A percentile compares a stretch with the other conserved stretches of the same genome.
Evolutionary conservation across 176 grass and related monocot genomes (phyloP).

Genomic region (Carex littledalei): DNA sequence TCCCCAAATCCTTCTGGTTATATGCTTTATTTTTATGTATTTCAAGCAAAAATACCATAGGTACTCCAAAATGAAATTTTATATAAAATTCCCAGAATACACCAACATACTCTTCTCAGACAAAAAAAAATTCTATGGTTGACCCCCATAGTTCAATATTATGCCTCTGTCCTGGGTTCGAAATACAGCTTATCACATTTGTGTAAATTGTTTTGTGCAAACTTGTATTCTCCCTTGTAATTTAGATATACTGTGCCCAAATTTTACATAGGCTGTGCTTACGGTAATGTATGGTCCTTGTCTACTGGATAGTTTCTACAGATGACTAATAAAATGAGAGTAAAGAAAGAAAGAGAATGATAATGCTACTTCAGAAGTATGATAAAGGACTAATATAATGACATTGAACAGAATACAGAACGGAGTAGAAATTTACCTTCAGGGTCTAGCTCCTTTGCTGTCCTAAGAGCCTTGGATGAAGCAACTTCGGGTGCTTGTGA

Average conservation of each 20-base stretch:
- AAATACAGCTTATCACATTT: neutral
- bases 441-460: constrained; percentile 66
- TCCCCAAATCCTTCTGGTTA: neutral
- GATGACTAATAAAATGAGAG: neutral
- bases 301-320: neutral
- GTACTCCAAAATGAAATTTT: neutral
- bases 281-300: neutral
- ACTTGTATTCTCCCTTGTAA: neutral
- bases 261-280: neutral
- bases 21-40: neutral
- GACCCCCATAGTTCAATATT: neutral
- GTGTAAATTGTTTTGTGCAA: neutral
- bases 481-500: constrained; percentile 69
- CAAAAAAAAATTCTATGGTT: neutral
- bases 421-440: constrained; percentile 42
- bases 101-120: neutral
- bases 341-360: neutral
- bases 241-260: neutral
- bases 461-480: constrained; percentile 66
- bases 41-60: neutral
- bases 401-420: neutral
- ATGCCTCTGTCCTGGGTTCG: neutral
- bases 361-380: neutral
- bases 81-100: neutral
- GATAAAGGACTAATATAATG: neutral